A percentile compares a stretch with the other conserved stretches of the same genome.
phyloP scores from a whole-genome alignment of 805 yeast species.

The Teunomyces barrocoloradensis region DNA sequence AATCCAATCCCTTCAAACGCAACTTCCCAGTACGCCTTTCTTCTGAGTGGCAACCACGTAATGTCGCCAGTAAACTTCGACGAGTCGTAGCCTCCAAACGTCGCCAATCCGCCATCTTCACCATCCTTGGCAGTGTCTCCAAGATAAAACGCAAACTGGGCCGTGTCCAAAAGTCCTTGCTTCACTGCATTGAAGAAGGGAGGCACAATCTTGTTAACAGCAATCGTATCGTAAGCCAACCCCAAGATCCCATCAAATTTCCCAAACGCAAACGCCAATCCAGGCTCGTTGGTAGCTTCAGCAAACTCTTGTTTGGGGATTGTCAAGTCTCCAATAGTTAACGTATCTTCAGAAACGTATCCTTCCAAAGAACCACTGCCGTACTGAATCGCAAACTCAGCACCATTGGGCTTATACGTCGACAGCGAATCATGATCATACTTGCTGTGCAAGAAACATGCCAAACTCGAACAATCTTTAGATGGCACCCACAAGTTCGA shows the following conservation, averaged over 20 bases:
- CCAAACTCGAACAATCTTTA: slow-evolving; percentile 83
- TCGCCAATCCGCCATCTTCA: slow-evolving; percentile 82
- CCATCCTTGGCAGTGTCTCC: slow-evolving; percentile 71
- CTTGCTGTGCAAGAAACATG: slow-evolving; percentile 91
- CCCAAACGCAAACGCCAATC: slow-evolving; percentile 96
- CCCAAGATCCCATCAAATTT: slow-evolving; percentile 98
- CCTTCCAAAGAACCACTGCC: slow-evolving; percentile 95
- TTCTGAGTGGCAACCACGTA: slow-evolving; percentile 95
- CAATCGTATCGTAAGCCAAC: slow-evolving; percentile 86
- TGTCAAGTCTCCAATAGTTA: slow-evolving; percentile 76
- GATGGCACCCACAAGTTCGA: slow-evolving; percentile 98
- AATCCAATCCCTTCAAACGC: slow-evolving; percentile 84
- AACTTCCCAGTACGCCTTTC: slow-evolving; percentile 99
- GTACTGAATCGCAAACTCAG: slow-evolving; percentile 80
- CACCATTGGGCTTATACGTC: slow-evolving; percentile 82
- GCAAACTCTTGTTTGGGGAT: slow-evolving; percentile 93
- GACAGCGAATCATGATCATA: slow-evolving; percentile 83
- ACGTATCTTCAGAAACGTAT: slow-evolving; percentile 80
- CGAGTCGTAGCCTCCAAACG: slow-evolving; percentile 92
- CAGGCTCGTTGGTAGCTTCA: slow-evolving; percentile 97
- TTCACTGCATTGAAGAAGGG: slow-evolving; percentile 89
- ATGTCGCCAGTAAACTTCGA: slow-evolving; percentile 76
- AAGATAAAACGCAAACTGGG: slow-evolving; percentile 85
- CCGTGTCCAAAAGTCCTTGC: slow-evolving; percentile 76
- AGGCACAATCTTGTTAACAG: slow-evolving; percentile 87